phyloP scores from a whole-genome alignment of 2,329 filamentous ascomycete genomes.

The Alternaria infectoria region DNA sequence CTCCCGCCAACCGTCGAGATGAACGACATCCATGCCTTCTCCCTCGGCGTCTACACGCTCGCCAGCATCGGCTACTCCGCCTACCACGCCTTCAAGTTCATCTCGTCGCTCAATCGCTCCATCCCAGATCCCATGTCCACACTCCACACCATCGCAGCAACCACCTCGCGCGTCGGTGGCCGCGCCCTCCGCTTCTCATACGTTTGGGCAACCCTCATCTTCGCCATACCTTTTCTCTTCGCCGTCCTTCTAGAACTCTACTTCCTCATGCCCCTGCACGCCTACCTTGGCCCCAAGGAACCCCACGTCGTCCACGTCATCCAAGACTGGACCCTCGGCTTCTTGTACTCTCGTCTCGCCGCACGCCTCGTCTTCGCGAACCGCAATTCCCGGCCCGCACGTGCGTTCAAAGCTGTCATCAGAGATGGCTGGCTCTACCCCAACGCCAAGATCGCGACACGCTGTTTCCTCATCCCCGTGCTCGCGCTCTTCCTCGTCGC shows the following conservation, averaged over 20 bases:
- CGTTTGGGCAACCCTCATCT: constrained; percentile 73
- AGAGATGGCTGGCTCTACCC: constrained; percentile 76
- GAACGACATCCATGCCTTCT: constrained; percentile 97
- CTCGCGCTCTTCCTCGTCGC: constrained; percentile 66
- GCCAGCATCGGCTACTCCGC: constrained; percentile 68
- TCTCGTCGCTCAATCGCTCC: constrained; percentile 31
- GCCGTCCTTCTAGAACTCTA: constrained; percentile 87
- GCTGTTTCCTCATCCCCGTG: constrained; percentile 83
- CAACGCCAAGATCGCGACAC: constrained; percentile 78
- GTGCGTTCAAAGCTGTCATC: constrained; percentile 76
- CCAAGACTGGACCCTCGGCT: constrained; percentile 91
- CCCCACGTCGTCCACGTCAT: constrained; percentile 82
- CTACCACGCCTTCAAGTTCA: constrained; percentile 58
- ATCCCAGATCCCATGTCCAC: constrained; percentile 40
- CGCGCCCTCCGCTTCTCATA: constrained; percentile 68
- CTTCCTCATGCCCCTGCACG: constrained; percentile 83
- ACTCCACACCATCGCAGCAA: constrained; percentile 31
- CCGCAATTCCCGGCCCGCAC: constrained; percentile 72
- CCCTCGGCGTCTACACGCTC: constrained; percentile 82
- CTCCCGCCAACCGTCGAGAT: constrained; percentile 70
- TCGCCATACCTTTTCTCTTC: constrained; percentile 83
- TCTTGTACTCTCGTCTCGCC: constrained; percentile 85
- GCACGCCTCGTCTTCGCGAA: constrained; percentile 72
- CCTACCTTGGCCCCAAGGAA: constrained; percentile 62
- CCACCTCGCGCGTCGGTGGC: constrained; percentile 34